Conservation (phyloP, 139 green algal genomes). For the Chlamydomonas eustigma region DNA sequence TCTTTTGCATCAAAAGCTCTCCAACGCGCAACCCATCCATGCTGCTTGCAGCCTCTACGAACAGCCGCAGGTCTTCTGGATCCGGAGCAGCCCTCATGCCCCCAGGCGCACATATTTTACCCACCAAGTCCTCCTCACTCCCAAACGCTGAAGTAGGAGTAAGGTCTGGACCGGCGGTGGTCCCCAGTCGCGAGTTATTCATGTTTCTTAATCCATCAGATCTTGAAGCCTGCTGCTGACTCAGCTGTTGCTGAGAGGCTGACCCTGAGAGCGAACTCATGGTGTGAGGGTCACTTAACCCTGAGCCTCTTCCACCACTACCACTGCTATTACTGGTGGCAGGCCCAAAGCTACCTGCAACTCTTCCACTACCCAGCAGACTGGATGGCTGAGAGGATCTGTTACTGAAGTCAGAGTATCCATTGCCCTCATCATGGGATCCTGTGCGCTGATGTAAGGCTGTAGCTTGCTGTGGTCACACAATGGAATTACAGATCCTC, state of each 20-base stretch:
- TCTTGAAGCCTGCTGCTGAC: not conserved
- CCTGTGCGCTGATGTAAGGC: not conserved
- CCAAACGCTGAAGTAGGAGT: constrained; percentile 24
- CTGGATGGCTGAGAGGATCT: not conserved
- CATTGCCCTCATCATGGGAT: not conserved
- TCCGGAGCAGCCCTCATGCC: constrained; percentile 60
- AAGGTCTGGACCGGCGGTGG: constrained; percentile 6
- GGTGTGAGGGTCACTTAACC: too few relatives aligned
- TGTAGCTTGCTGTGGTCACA: not conserved
- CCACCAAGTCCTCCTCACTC: constrained; percentile 51
- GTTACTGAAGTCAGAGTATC: not conserved
- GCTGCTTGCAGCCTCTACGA: constrained; percentile 55
- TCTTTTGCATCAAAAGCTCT: constrained; percentile 57
- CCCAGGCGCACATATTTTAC: constrained; percentile 46
- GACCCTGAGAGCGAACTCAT: too few relatives aligned
- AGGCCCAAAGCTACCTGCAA: not conserved
- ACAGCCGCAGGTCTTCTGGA: constrained; percentile 55
- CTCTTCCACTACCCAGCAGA: not conserved
- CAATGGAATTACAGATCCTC: too few relatives aligned
- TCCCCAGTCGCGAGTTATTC: too few relatives aligned
- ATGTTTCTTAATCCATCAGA: too few relatives aligned
- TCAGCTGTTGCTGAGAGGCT: not conserved
- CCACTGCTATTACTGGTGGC: not conserved
- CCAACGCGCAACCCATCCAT: constrained; percentile 60
- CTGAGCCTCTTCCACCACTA: not conserved